Conservation (phyloP, 345 rosid species). For the Salix viminalis region DNA sequence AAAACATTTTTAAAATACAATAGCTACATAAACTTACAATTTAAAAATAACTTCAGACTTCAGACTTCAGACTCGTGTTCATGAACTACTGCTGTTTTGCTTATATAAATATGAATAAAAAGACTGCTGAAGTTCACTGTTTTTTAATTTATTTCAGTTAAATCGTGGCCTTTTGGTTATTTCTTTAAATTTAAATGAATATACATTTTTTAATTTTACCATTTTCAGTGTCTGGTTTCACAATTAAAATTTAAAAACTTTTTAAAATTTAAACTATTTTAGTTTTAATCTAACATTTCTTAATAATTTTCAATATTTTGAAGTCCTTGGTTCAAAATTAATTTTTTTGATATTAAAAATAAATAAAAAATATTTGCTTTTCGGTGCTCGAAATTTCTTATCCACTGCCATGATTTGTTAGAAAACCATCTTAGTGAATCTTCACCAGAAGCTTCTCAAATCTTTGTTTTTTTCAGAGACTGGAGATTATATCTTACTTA, state of each 20-base stretch:
- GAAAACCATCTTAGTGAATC: slow-evolving; percentile 63
- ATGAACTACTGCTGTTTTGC: neutral
- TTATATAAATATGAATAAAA: neutral
- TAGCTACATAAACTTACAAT: neutral
- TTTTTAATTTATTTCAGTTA: slow-evolving; percentile 31
- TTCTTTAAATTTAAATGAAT: too few relatives aligned
- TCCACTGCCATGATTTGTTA: slow-evolving; percentile 57
- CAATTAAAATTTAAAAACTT: too few relatives aligned
- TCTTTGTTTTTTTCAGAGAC: slow-evolving; percentile 61
- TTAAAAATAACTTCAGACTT: neutral
- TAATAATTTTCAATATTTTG: too few relatives aligned
- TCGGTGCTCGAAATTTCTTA: slow-evolving; percentile 10
- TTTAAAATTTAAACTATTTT: too few relatives aligned
- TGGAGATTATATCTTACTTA: slow-evolving; percentile 34
- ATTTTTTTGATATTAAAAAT: too few relatives aligned
- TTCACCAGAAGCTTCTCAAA: slow-evolving; percentile 60
- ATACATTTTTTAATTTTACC: too few relatives aligned
- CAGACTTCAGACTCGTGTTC: neutral
- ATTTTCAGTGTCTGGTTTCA: too few relatives aligned
- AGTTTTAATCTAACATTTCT: too few relatives aligned
- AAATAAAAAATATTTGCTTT: neutral
- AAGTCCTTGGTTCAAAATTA: slow-evolving; percentile 39
- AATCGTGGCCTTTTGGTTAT: slow-evolving; percentile 42
- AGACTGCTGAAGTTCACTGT: slow-evolving; percentile 7
- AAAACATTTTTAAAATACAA: too few relatives aligned